Evolutionary conservation across 2,329 filamentous ascomycete species (phyloP).

Genomic region (Nemania serpens): DNA sequence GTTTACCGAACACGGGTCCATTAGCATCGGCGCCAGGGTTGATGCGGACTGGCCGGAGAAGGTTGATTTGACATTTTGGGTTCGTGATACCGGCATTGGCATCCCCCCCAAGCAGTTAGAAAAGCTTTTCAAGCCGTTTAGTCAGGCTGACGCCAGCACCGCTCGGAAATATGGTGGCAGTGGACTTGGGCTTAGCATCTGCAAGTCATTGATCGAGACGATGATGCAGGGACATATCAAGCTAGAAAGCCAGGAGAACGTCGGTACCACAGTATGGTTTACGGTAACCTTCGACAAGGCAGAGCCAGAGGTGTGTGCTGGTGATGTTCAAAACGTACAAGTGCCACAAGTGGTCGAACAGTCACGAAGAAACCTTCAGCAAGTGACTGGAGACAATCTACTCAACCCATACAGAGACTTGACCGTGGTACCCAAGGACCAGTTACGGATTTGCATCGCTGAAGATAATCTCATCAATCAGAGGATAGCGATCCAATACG

Average conservation of each 20-base stretch:
- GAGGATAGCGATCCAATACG: conserved; percentile 90
- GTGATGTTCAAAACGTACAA: conserved; percentile 53
- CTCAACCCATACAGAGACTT: conserved; percentile 65
- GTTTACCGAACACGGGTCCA: conserved; percentile 84
- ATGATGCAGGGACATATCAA: conserved; percentile 88
- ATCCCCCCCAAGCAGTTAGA: conserved; percentile 81
- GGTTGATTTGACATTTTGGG: conserved; percentile 80
- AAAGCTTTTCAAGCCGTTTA: conserved; percentile 90
- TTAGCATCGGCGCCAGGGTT: conserved; percentile 79
- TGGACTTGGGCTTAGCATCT: conserved; percentile 88
- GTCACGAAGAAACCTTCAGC: conserved; percentile 35
- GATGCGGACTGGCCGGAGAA: conserved; percentile 71
- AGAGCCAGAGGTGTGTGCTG: conserved; percentile 61
- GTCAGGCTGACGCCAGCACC: conserved; percentile 88
- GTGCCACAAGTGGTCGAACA: conserved; percentile 49
- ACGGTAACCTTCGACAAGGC: conserved; percentile 86
- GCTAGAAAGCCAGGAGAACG: conserved; percentile 74
- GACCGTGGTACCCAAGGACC: conserved; percentile 72
- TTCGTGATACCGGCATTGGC: conserved; percentile 88
- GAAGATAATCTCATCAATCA: conserved; percentile 96
- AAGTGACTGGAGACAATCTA: conserved; percentile 48
- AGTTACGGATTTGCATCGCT: conserved; percentile 87
- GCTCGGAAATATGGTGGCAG: conserved; percentile 91
- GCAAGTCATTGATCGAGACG: conserved; percentile 90
- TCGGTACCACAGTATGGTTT: conserved; percentile 77